These are phyloP conservation scores for Chimonanthus praecox DNA, from an alignment of 164 flowering plant genomes.

Conservation along the genomic window DNA sequence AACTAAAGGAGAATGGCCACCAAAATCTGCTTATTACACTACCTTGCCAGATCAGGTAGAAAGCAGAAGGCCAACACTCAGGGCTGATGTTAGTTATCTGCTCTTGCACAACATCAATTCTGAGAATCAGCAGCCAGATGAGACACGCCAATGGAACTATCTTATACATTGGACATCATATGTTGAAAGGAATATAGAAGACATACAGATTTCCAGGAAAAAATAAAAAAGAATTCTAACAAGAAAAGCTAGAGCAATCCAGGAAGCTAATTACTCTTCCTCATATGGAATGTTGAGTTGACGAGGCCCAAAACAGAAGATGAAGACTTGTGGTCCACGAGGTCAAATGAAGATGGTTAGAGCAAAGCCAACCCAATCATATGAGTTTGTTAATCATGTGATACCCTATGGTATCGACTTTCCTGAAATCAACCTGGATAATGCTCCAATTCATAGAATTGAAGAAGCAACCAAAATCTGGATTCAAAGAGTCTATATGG, in stretches of 20 bases:
- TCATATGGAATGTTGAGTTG: neutral
- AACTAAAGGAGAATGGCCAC: too few species aligned
- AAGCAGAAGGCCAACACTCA: too few species aligned
- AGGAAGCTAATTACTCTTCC: neutral
- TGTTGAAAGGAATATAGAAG: too few species aligned
- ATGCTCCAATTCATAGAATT: neutral
- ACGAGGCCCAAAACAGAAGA: neutral
- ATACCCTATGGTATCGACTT: neutral
- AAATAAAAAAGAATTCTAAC: neutral
- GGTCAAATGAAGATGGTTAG: too few species aligned
- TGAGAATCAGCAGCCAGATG: too few species aligned
- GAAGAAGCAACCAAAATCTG: neutral
- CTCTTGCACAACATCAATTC: too few species aligned
- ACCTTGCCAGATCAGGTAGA: too few species aligned
- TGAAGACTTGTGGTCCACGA: neutral
- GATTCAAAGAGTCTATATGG: neutral
- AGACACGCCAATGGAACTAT: too few species aligned
- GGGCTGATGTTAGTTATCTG: too few species aligned
- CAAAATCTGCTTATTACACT: too few species aligned
- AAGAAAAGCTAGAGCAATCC: neutral
- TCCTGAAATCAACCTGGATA: neutral
- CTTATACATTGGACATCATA: too few species aligned
- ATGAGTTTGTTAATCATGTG: neutral
- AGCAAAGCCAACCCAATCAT: neutral
- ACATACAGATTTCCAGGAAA: too few species aligned